Evolutionary conservation across 176 grass and related monocot genomes (phyloP), one percentile per base, ranked within the genome.

Genomic region (Bromus sterilis): DNA sequence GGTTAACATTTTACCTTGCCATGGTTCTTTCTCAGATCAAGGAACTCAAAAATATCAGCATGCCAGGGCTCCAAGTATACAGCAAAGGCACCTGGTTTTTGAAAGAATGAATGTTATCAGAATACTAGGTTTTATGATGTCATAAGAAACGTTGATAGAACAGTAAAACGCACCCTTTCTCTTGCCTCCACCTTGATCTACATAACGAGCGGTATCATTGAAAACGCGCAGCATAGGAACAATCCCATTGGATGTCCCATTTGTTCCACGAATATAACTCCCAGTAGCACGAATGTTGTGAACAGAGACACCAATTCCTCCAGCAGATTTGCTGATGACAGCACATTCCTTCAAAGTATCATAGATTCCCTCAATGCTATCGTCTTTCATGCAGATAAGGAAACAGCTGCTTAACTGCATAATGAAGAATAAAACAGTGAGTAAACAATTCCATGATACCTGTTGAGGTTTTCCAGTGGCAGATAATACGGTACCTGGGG

Each of bases 151-250:
- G 2, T 42, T 37, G 40, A 58, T 1, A 43, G 8, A 56, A 11
- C 25, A 66, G 86, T 2, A 53, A 13, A 29, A 18, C 80, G 53
- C 89, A 98, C 95, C 92, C 73, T 91, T 98, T 80, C 95, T 89
- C 89, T 98, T 98, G 78, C 95, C 95, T 43, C 95, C 95, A 0
- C 95, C 95, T 69, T 98, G 92, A 93, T 98, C 95, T 79, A 98
- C 95, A 84, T 98, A 98, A 70, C 95, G 95, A 66, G 92, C 95
- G 23, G 95, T 98, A 70, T 98, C 90, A 64, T 98, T 98, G 68
- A 98, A 95, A 41, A 98, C 95, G 25, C 93, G 86, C 41, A 98
- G 25, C 95, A 98, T 98, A n/a, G 95, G 92, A 63, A 98, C 90
- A 86, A 98, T 93, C 11, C 95, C 95, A 75, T 98, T 95, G 37